Evolutionary conservation across 345 rosid genomes (phyloP), one percentile per base, ranked within the genome.

Genomic region (Sisymbrium irio): DNA sequence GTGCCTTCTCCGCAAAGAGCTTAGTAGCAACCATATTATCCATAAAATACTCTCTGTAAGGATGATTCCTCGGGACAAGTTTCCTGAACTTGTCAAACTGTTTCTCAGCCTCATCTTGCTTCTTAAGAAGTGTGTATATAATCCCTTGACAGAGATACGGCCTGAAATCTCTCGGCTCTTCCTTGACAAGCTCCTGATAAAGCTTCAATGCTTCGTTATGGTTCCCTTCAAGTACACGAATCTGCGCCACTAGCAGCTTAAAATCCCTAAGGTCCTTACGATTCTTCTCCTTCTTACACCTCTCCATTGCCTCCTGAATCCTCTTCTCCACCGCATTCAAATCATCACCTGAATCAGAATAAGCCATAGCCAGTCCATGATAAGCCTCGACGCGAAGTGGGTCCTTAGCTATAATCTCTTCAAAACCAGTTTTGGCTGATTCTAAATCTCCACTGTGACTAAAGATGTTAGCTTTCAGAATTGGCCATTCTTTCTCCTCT

Each of bases 111-210:
- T 87, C 92, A 13, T 85, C 92, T 41, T 80, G 80, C 92, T 85
- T 88, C 83, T 84, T 85, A 82, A 88, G 32, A 73, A 94, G 62
- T 4, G 96, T 79, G 47, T 94, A 91, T 59, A 94, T 84, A 20
- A 94, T 88, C 54, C 97, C 97, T 73, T 89, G 97, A 58, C 97
- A 94, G 32, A 91, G 77, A 59, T 91, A 91, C 2, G 98, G 97
- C 83, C 97, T 84, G 44, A 91, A 94, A 82, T 94, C 98, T 76
- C 86, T 84, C 0, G 98, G 98, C 39, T 94, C 97, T 78, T 94
- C 97, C 67, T 85, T 88, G 74, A 82, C 90, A 30, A 94, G 82
- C 78, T 86, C 90, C 62, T 89, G 87, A 39, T 94, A 91, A 50
- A 89, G 83, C 80, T 81, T 87, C 90, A 94, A 62, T 7, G 98